Conservation (phyloP, 371 early-diverging fungal species). For the Mucor piriformis region DNA sequence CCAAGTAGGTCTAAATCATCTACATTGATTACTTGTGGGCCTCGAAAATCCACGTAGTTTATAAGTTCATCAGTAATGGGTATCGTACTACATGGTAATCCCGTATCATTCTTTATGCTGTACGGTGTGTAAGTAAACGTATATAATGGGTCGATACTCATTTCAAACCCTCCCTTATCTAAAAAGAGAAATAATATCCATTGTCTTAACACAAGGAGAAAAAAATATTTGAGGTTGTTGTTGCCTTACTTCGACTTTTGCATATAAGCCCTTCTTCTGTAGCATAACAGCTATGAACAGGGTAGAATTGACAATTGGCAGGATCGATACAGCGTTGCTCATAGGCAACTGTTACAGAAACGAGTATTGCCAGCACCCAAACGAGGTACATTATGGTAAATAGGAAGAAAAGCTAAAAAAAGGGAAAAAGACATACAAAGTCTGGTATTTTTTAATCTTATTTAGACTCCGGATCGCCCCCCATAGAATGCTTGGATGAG, state of each 20-base stretch:
- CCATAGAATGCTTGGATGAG: no score
- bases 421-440: no score
- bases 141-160: conserved; percentile 38
- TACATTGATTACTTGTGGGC: conserved; percentile 41
- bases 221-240: no score
- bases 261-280: conserved; percentile 46
- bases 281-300: conserved; percentile 49
- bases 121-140: conserved; percentile 38
- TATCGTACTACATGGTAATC: conserved; percentile 42
- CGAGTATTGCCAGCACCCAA: conserved; percentile 18
- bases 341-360: conserved; percentile 5
- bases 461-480: no score
- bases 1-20: conserved; percentile 47
- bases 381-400: conserved; percentile 19
- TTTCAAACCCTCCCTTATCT: conserved; percentile 39
- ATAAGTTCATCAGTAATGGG: conserved; percentile 46
- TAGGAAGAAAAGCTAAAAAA: no score
- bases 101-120: conserved; percentile 38
- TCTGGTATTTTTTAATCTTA: no score
- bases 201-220: background rate
- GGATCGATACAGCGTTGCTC: conserved; percentile 46
- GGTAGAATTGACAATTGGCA: conserved; percentile 48
- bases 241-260: conserved; percentile 41
- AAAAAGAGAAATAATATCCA: background rate
- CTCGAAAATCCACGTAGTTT: conserved; percentile 47